phyloP scores from a whole-genome alignment of 148 eudicot species.

The Rhododendron ovatum region DNA sequence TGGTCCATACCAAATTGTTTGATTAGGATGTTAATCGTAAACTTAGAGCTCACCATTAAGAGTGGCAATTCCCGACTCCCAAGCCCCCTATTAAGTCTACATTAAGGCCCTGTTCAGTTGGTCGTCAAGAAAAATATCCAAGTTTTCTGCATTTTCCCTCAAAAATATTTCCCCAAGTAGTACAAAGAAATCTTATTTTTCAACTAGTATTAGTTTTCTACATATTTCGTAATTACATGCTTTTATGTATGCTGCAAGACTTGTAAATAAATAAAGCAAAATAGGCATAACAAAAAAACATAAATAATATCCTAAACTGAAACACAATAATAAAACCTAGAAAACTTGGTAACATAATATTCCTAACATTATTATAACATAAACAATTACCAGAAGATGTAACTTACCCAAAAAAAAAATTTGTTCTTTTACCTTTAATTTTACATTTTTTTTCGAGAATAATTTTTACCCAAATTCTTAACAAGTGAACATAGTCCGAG shows the following conservation, averaged over 20 bases:
- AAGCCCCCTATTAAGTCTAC: not conserved
- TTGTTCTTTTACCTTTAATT: not conserved
- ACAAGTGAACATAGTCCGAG: not conserved
- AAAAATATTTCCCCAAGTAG: not conserved
- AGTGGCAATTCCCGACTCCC: not conserved
- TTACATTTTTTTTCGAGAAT: not conserved
- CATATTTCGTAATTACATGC: not conserved
- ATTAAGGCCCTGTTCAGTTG: not conserved
- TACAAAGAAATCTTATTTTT: not conserved
- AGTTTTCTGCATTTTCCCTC: not conserved
- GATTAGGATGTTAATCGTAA: not conserved
- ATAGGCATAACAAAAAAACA: no score
- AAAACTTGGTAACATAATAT: no score
- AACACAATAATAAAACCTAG: no score
- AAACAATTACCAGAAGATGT: no score
- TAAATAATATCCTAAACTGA: no score
- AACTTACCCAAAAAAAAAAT: not conserved
- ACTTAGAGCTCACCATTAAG: not conserved
- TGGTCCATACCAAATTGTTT: not conserved
- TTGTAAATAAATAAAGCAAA: no score
- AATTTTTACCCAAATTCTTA: not conserved
- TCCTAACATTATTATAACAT: no score
- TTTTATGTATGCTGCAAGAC: no score
- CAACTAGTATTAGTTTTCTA: not conserved
- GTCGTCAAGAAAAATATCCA: not conserved